Evolutionary conservation across 306 rosid genomes (phyloP).

Genomic region (Hippophae rhamnoides): DNA sequence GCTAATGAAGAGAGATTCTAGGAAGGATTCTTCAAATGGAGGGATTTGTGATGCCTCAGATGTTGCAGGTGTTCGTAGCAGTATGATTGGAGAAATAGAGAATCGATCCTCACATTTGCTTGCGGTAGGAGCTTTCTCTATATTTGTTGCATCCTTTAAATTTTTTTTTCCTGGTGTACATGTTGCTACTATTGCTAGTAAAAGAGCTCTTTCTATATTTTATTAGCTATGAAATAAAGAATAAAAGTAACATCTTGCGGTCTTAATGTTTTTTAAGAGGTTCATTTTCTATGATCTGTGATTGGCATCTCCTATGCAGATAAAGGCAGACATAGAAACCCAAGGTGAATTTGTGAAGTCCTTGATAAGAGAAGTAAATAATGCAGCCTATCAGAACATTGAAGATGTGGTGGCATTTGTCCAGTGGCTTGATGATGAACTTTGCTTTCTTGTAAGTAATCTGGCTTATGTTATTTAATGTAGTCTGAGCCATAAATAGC

Average conservation of each 20-base stretch:
- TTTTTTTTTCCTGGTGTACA: too few relatives aligned
- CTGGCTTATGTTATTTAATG: too few relatives aligned
- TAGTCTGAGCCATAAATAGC: too few relatives aligned
- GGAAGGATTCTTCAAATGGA: conserved; percentile 76
- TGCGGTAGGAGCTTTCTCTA: conserved; percentile 55
- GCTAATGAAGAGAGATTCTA: conserved; percentile 93
- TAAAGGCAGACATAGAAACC: conserved; percentile 91
- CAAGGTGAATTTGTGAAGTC: conserved; percentile 97
- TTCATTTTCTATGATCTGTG: conserved; percentile 8
- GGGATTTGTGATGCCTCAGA: conserved; percentile 60
- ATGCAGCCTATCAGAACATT: conserved; percentile 70
- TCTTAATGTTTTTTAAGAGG: neutral
- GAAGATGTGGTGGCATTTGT: conserved; percentile 94
- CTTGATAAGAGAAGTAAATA: conserved; percentile 79
- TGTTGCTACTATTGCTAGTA: neutral
- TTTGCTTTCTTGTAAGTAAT: conserved; percentile 82
- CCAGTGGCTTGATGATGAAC: conserved; percentile 98
- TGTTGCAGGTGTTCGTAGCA: conserved; percentile 86
- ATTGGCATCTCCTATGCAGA: conserved; percentile 37
- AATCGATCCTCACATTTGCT: conserved; percentile 94
- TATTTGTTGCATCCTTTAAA: neutral
- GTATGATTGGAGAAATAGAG: conserved; percentile 98
- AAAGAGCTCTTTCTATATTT: neutral
- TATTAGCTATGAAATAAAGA: neutral
- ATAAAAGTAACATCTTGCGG: neutral